These are phyloP conservation scores for Colletotrichum melonis DNA, from an alignment of 2,329 filamentous ascomycete genomes.

Conservation along the genomic window DNA sequence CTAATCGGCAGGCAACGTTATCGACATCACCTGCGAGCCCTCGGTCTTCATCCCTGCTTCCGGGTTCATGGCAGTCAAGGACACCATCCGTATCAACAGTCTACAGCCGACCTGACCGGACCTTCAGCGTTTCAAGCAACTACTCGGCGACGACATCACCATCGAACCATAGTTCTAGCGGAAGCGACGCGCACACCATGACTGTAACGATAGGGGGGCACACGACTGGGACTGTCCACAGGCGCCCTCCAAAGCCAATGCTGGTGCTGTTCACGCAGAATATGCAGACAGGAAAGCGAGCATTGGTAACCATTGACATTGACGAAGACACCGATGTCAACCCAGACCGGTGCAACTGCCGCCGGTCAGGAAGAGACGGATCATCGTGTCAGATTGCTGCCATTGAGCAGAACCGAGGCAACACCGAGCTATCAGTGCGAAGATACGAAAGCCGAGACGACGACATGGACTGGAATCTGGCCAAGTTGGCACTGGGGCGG, in stretches of 20 bases:
- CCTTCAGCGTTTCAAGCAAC: conserved; percentile 36
- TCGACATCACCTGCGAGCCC: conserved; percentile 7
- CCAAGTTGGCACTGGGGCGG: conserved; percentile 40
- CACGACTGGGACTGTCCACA: conserved; percentile 44
- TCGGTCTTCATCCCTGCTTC: conserved; percentile 5
- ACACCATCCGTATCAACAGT: conserved; percentile 30
- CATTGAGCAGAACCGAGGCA: conserved; percentile 44
- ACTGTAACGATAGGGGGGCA: conserved; percentile 38
- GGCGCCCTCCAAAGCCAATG: conserved; percentile 46
- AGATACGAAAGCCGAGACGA: conserved; percentile 41
- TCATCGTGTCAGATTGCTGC: conserved; percentile 28
- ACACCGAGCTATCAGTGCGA: conserved; percentile 39
- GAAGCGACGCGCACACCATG: conserved; percentile 34
- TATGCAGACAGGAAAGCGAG: conserved; percentile 36
- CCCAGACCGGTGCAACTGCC: conserved; percentile 48
- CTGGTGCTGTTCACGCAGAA: conserved; percentile 47
- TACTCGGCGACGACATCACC: conserved; percentile 21
- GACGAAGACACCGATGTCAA: conserved; percentile 48
- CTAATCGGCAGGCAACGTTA: background rate
- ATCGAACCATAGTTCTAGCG: conserved; percentile 33
- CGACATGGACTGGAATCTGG: conserved; percentile 44
- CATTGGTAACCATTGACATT: conserved; percentile 46
- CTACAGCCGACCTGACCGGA: conserved; percentile 29
- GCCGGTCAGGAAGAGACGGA: conserved; percentile 41
- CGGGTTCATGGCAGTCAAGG: conserved; percentile 5